Evolutionary conservation across 2,329 filamentous ascomycete genomes (phyloP).

Genomic region (Monilinia laxa): DNA sequence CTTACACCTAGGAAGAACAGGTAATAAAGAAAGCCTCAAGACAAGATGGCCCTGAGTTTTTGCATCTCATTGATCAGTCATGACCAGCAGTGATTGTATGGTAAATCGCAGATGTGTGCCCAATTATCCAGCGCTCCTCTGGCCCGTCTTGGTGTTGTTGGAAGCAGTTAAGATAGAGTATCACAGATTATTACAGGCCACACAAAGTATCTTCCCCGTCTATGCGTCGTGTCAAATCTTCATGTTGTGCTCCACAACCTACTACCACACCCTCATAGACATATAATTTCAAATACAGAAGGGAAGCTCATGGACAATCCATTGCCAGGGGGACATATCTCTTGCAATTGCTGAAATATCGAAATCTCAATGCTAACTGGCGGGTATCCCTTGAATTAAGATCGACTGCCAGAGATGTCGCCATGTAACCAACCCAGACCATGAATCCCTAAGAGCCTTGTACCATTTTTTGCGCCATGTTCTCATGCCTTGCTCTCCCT

Average conservation of each 20-base stretch:
- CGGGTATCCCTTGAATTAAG: neutral
- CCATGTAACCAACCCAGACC: constrained; percentile 6
- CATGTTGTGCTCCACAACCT: neutral
- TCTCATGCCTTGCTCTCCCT: neutral
- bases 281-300: neutral
- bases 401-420: neutral
- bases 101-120: neutral
- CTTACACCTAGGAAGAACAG: neutral
- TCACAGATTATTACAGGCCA: neutral
- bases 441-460: neutral
- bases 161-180: neutral
- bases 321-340: neutral
- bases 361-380: constrained; percentile 2
- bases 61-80: neutral
- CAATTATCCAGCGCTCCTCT: neutral
- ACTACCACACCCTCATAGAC: neutral
- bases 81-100: neutral
- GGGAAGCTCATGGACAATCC: neutral
- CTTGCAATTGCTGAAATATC: constrained; percentile 14
- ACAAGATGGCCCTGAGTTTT: neutral
- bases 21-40: neutral
- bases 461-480: constrained; percentile 11
- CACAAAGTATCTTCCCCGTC: neutral
- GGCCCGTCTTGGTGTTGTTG: neutral
- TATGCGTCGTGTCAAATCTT: neutral